A percentile compares a stretch with the other conserved stretches of the same genome.
Conservation (phyloP, 768 basidiomycete species). For the Boletus vinaceobasis region DNA sequence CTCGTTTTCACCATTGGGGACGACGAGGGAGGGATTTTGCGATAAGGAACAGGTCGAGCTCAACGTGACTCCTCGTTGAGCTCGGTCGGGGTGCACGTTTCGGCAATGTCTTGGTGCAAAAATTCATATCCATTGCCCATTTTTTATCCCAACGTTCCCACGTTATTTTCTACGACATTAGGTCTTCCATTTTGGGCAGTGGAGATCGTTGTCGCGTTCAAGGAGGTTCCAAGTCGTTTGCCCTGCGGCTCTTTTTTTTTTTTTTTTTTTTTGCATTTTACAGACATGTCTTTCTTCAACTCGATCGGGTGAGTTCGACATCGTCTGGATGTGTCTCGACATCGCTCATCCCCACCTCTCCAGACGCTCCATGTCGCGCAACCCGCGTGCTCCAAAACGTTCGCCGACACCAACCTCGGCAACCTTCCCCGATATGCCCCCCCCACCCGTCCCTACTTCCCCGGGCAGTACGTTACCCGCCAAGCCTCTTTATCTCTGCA, state of each 20-base stretch:
- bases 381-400: slow-evolving; percentile 65
- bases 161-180: slow-evolving; percentile 10
- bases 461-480: slow-evolving; percentile 25
- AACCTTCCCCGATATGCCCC: slow-evolving; percentile 46
- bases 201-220: slow-evolving; percentile 1
- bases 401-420: slow-evolving; percentile 74
- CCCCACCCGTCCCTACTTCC: slow-evolving; percentile 41
- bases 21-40: not conserved
- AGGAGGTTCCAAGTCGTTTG: not conserved
- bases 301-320: slow-evolving; percentile 59
- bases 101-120: slow-evolving; percentile 8
- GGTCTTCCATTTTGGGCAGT: slow-evolving; percentile 1
- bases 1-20: slow-evolving; percentile 50
- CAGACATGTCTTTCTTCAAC: slow-evolving; percentile 79
- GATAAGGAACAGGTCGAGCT: slow-evolving; percentile 21
- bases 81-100: slow-evolving; percentile 13
- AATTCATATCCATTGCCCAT: not conserved
- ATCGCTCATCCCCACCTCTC: slow-evolving; percentile 3
- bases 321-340: not conserved
- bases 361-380: slow-evolving; percentile 75
- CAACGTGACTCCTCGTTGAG: slow-evolving; percentile 17
- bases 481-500: slow-evolving; percentile 86
- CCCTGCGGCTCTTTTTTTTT: not conserved
- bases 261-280: not conserved
- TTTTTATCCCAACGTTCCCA: slow-evolving; percentile 14